Evolutionary conservation across 1,284 basidiomycete genomes (phyloP), one percentile per base, ranked within the genome.

Genomic region (Trichosporon sp.): DNA sequence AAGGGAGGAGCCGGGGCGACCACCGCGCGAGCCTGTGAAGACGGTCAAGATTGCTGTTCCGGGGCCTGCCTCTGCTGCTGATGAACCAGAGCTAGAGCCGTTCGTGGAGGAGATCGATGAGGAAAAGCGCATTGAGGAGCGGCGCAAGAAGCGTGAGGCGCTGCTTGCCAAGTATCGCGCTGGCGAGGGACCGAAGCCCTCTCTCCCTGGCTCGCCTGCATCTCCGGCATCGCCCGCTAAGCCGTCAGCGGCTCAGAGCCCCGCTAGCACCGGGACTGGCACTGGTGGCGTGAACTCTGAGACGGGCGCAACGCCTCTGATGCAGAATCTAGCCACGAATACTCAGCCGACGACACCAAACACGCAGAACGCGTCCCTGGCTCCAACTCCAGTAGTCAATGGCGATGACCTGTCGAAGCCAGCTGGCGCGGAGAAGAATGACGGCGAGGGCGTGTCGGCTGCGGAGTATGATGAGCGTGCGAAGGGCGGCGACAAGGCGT

Each of bases 391-490:
- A 0, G 34, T 72, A 19, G 77, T 75, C 10, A 62, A 76, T n/a
- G 74, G 75, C 56, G 73, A 76, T 58, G 77, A 79, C 44, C 68
- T 79, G 13, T 65, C 69, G 19, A 78, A 78, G 62, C 66, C 70
- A 25, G 64, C 58, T 16, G 46, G 59, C 9, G 64, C 58, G 0
- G 64, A 59, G 21, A 29, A 54, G 25, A 54, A 16, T 16, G 25
- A 29, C 16, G 14, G 49, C 0, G 59, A 60, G 9, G 69, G 68
- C 8, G 82, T 83, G 34, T 90, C 88, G 44, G 94, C 94, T 21
- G 94, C 92, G 52, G 93, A 96, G 80, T 97, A 96, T 80, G 91
- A 95, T 5, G 65, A 58, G 21, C 90, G 88, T 72, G 78, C 88
- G 68, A 93, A 95, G 80, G 85, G 89, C 40, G 84, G 88, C 32